Conservation (phyloP, 768 basidiomycete species). For the Lactarius sanguifluus region DNA sequence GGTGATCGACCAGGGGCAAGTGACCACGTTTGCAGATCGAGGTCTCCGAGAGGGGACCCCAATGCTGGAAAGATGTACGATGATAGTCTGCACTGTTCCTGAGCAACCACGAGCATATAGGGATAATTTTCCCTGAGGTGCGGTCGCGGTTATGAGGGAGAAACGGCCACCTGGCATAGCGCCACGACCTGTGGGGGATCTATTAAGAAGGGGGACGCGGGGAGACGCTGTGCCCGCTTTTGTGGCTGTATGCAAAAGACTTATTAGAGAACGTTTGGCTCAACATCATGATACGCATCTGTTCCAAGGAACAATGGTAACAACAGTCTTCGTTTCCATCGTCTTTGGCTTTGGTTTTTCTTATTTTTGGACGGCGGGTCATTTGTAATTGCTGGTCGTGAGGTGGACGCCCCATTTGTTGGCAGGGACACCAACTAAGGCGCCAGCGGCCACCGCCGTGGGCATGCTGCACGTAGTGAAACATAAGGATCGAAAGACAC, state of each 20-base stretch:
- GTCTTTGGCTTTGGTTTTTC: background rate
- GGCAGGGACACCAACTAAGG: background rate
- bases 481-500: no score
- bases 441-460: background rate
- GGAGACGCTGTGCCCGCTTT: background rate
- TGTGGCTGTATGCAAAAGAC: background rate
- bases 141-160: background rate
- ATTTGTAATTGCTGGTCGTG: background rate
- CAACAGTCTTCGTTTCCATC: background rate
- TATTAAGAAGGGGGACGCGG: background rate
- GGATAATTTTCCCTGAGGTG: background rate
- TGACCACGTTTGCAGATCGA: background rate
- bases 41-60: background rate
- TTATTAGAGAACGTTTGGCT: background rate
- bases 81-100: background rate
- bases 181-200: background rate
- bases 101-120: background rate
- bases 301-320: background rate
- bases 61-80: background rate
- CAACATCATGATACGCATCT: background rate
- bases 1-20: background rate
- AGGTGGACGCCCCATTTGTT: background rate
- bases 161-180: background rate
- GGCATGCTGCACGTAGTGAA: background rate
- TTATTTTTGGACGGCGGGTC: background rate